Conservation (phyloP, 805 yeast genomes). For the Starmerella lactis-condensi region DNA sequence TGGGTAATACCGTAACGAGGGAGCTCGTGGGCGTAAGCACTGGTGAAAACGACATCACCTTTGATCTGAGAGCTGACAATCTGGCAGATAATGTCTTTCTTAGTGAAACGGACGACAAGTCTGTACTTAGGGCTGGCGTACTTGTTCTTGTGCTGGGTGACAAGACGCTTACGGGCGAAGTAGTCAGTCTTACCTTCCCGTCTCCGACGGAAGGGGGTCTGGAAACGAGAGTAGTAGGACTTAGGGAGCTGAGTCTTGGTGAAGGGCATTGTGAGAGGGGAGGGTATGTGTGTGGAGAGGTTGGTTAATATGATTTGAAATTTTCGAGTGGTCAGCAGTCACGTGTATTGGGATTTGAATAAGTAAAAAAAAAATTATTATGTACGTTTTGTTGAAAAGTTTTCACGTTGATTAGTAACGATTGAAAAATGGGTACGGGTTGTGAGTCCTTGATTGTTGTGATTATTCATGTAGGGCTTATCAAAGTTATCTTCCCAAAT, state of each 20-base stretch:
- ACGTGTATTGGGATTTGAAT: too few relatives aligned
- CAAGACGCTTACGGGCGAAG: conserved; percentile 99
- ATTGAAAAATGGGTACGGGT: too few relatives aligned
- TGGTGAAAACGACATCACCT: conserved; percentile 88
- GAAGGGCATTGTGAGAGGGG: conserved; percentile 57
- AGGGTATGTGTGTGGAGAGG: too few relatives aligned
- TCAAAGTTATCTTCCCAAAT: too few relatives aligned
- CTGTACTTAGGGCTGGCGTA: conserved; percentile 99
- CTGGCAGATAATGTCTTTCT: conserved; percentile 98
- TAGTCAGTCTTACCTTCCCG: conserved; percentile 99
- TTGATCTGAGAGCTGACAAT: conserved; percentile 89
- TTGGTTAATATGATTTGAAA: too few relatives aligned
- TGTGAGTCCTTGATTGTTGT: too few relatives aligned
- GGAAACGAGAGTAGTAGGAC: conserved; percentile 98
- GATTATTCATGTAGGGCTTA: too few relatives aligned
- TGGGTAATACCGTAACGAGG: conserved; percentile 93
- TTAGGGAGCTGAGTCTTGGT: conserved; percentile 53
- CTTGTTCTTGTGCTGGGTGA: conserved; percentile 99
- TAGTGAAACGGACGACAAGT: conserved; percentile 98
- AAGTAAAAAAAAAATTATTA: too few relatives aligned
- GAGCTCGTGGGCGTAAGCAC: conserved; percentile 98
- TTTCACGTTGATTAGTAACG: too few relatives aligned
- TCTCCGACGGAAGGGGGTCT: conserved; percentile 99
- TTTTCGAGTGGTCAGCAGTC: too few relatives aligned
- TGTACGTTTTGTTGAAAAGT: too few relatives aligned